Percentiles rank a stretch among this genome's conserved stretches.
Conservation (phyloP, 176 grass and related monocot species). For the Coix lacrymajobi region DNA sequence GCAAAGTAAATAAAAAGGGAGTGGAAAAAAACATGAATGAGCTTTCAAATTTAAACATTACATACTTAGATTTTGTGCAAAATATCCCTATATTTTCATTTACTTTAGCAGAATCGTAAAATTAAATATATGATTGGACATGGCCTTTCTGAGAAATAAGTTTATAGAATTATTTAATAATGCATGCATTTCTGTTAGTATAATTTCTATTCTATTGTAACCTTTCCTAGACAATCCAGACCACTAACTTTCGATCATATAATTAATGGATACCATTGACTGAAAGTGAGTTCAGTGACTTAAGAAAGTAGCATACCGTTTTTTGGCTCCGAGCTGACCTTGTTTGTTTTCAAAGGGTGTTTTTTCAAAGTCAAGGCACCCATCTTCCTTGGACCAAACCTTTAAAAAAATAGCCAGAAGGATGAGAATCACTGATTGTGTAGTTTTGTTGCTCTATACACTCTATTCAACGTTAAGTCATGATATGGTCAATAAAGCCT, state of each 20-base stretch:
- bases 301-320: constrained; percentile 49
- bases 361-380: constrained; percentile 76
- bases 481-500: too few species aligned
- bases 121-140: not conserved
- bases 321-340: constrained; percentile 57
- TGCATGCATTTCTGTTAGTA: not conserved
- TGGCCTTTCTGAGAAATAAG: not conserved
- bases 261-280: not conserved
- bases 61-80: not conserved
- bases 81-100: not conserved
- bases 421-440: not conserved
- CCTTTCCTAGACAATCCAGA: not conserved
- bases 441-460: too few species aligned
- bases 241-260: not conserved
- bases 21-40: not conserved
- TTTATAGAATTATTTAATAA: not conserved
- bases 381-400: constrained; percentile 98
- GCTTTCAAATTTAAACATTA: not conserved
- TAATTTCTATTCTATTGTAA: not conserved
- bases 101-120: not conserved
- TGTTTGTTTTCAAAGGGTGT: constrained; percentile 65
- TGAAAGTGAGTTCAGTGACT: not conserved
- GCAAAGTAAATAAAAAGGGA: not conserved
- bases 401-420: constrained; percentile 14
- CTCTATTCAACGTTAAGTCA: too few species aligned